phyloP scores from a whole-genome alignment of 2,329 filamentous ascomycete genomes.

The Plectosphaerella sp. region DNA sequence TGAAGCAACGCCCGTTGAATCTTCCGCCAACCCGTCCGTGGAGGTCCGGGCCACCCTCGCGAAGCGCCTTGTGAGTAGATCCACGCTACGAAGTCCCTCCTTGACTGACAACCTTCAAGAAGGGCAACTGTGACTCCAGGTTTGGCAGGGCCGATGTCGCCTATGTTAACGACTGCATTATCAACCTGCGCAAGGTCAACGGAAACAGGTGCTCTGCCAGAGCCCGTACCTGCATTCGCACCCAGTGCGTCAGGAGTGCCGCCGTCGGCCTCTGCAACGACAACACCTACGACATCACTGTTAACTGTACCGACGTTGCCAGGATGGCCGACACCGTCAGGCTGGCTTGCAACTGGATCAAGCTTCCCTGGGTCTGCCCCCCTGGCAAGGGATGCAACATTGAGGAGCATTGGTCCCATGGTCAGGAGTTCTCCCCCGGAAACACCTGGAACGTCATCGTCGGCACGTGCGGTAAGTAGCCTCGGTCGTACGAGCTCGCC shows the following conservation, averaged over 20 bases:
- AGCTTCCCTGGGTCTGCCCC: too few relatives aligned
- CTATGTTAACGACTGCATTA: background rate
- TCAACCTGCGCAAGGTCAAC: background rate
- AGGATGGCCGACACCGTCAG: background rate
- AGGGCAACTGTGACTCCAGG: background rate
- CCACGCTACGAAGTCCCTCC: too few relatives aligned
- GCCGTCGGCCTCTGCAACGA: background rate
- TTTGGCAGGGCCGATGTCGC: background rate
- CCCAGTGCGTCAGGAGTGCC: background rate
- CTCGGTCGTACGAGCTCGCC: too few relatives aligned
- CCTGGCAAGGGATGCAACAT: too few relatives aligned
- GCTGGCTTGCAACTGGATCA: too few relatives aligned
- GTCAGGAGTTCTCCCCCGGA: background rate
- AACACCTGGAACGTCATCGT: background rate
- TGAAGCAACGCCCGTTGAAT: background rate
- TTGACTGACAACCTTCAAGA: background rate
- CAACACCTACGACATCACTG: background rate
- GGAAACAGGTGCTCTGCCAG: background rate
- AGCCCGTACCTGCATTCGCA: background rate
- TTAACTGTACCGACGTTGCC: background rate
- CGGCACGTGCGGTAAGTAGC: background rate
- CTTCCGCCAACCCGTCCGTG: background rate
- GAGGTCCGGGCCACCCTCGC: background rate
- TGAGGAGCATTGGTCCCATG: background rate
- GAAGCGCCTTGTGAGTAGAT: background rate